Conservation (phyloP, 805 yeast genomes). For the Yarrowia keelungensis region DNA sequence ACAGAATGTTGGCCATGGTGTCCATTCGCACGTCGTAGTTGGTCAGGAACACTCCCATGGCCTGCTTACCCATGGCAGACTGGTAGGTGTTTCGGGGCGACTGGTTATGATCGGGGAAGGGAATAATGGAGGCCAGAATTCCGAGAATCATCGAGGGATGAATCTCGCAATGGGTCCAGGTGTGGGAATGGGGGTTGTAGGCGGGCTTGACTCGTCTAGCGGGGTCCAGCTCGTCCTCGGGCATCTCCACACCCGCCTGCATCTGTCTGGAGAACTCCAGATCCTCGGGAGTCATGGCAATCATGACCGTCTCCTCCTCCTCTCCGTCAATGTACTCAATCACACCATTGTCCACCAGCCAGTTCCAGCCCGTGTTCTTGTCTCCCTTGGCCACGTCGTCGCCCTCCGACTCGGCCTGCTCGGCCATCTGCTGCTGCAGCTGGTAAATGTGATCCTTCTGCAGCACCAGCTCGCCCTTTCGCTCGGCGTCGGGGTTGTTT, state of each 20-base stretch:
- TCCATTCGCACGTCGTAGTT: slow-evolving; percentile 98
- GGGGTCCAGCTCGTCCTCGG: slow-evolving; percentile 63
- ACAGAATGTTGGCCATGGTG: slow-evolving; percentile 97
- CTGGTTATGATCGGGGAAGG: slow-evolving; percentile 99
- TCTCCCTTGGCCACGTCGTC: slow-evolving; percentile 55
- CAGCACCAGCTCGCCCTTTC: slow-evolving; percentile 78
- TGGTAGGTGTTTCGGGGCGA: slow-evolving; percentile 99
- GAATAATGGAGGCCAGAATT: slow-evolving; percentile 98
- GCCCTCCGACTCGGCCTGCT: slow-evolving; percentile 50
- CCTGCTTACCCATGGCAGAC: slow-evolving; percentile 99
- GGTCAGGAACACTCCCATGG: slow-evolving; percentile 98
- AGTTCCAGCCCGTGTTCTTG: slow-evolving; percentile 77
- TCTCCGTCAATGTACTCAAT: slow-evolving; percentile 98
- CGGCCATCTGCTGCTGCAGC: slow-evolving; percentile 58
- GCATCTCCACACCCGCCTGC: slow-evolving; percentile 50
- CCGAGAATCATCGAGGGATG: slow-evolving; percentile 99
- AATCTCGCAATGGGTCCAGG: slow-evolving; percentile 98
- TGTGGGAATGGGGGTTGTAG: slow-evolving; percentile 66
- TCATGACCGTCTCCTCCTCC: slow-evolving; percentile 97
- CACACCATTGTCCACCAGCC: slow-evolving; percentile 81
- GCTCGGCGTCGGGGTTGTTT: slow-evolving; percentile 60
- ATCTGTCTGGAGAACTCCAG: slow-evolving; percentile 66
- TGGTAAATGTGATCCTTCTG: slow-evolving; percentile 83
- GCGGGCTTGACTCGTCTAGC: slow-evolving; percentile 86
- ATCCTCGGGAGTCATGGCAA: slow-evolving; percentile 99